These are phyloP conservation scores for Phytophthora citrophthora DNA, from an alignment of 352 stramenopile species.

Conservation along the genomic window DNA sequence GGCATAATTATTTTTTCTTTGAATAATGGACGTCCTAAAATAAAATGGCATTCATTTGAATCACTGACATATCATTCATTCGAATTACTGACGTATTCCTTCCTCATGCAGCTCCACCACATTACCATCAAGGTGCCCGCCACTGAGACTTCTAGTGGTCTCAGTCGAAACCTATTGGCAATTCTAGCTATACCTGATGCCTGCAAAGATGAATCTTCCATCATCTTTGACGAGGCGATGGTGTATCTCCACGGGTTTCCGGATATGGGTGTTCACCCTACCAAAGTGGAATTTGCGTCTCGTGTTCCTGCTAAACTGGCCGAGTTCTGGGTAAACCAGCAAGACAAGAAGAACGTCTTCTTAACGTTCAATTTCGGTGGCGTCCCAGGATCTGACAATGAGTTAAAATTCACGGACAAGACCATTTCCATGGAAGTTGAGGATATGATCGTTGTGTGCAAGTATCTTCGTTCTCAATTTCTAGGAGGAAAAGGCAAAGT, in stretches of 20 bases:
- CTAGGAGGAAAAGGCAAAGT: slow-evolving; percentile 40
- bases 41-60: too few species aligned
- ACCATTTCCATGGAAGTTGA: slow-evolving; percentile 62
- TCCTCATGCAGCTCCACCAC: slow-evolving; percentile 28
- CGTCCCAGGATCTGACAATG: slow-evolving; percentile 61
- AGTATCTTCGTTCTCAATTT: slow-evolving; percentile 44
- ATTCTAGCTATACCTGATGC: slow-evolving; percentile 26
- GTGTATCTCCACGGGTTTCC: slow-evolving; percentile 83
- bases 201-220: background rate
- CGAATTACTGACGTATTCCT: too few species aligned
- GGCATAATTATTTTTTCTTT: slow-evolving; percentile 14
- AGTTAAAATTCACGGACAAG: slow-evolving; percentile 56
- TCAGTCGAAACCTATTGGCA: slow-evolving; percentile 25
- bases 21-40: too few species aligned
- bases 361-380: slow-evolving; percentile 78
- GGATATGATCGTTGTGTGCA: slow-evolving; percentile 58
- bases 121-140: slow-evolving; percentile 21
- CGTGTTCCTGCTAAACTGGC: slow-evolving; percentile 65
- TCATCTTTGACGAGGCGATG: slow-evolving; percentile 47
- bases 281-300: slow-evolving; percentile 54
- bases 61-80: too few species aligned
- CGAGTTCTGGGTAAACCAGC: slow-evolving; percentile 50
- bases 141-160: slow-evolving; percentile 11
- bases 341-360: slow-evolving; percentile 35
- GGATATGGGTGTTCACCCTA: slow-evolving; percentile 71